Evolutionary conservation across 371 early-diverging fungal genomes (phyloP).

Genomic region (Mucor piriformis): DNA sequence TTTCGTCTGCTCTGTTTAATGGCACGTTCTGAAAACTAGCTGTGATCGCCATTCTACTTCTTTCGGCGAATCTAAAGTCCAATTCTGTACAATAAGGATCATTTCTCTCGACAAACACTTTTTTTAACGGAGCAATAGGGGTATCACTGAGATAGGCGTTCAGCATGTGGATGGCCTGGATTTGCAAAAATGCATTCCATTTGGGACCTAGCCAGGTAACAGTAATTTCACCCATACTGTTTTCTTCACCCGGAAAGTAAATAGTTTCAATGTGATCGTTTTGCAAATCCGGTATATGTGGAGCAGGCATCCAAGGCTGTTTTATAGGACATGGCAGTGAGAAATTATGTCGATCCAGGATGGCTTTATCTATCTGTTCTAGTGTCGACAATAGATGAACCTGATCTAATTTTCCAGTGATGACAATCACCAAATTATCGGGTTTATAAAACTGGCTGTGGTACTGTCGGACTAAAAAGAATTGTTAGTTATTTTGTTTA

Average conservation of each 20-base stretch:
- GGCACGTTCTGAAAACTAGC: constrained; percentile 50
- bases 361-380: constrained; percentile 51
- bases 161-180: constrained; percentile 41
- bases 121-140: constrained; percentile 53
- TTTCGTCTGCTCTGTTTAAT: constrained; percentile 44
- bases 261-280: constrained; percentile 39
- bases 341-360: constrained; percentile 31
- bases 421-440: constrained; percentile 56
- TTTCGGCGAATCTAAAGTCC: constrained; percentile 22
- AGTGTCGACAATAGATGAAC: constrained; percentile 42
- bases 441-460: constrained; percentile 59
- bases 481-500: constrained; percentile 5
- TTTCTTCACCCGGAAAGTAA: constrained; percentile 54
- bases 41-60: constrained; percentile 33
- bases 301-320: constrained; percentile 48
- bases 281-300: constrained; percentile 37
- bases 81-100: constrained; percentile 49
- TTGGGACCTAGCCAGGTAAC: constrained; percentile 56
- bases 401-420: constrained; percentile 52
- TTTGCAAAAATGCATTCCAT: constrained; percentile 41
- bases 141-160: constrained; percentile 56
- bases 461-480: constrained; percentile 39
- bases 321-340: constrained; percentile 18
- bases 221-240: constrained; percentile 45
- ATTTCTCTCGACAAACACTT: constrained; percentile 56